Base-by-base conservation (phyloP, 2,329 filamentous ascomycete species). In the Aspergillus ochraceoroseus region DNA sequence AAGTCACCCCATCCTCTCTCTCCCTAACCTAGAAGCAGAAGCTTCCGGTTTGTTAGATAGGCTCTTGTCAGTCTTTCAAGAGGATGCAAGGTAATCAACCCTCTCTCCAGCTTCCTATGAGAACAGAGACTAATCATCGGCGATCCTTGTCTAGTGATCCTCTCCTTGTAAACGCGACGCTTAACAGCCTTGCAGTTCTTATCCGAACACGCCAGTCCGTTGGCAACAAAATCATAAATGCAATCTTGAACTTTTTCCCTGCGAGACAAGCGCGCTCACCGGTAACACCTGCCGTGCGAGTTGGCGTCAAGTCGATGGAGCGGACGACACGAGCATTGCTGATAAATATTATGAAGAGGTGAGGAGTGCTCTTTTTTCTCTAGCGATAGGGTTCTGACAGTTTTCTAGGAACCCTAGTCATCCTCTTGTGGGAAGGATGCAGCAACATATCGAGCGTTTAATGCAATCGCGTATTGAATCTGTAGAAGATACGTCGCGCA, bases 251-350 rank as follows among this genome's bases (percentile, higher is more conserved):
- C 62, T 98, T 95, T 74, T 95, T 95, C 58, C 92, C 92, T 0
- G 70, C 95, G 30, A 87, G 85, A 64, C 77, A 87, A 49, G 86
- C 85, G 41, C 83, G 79, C 55, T 79, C 80, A 2, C 82, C 84
- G 3, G 77, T 94, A 71, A 90, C 85, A 0, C 77, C 87, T 2
- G 87, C 82, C 58, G 77, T 79, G 34, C 87, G 84, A 54, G 83
- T 98, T 44, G 79, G 90, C 54, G 76, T 94, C 46, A 87, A 83
- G 65, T 96, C 90, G 4, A 92, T 98, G 80, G 90, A 95, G 64
- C 87, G 94, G 60, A 98, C 92, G 15, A 85, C 85, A 2, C 79
- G 88, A 55, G 80, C 88, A 52, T 70, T 98, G 32, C 73, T 96
- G 26, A 76, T 89, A 38, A 89, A 95, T 64, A 71, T 95, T 38